Evolutionary conservation across 2,329 filamentous ascomycete species (phyloP), one percentile per base, ranked within the genome.

Genomic region (Decorospora gaudefroyi): DNA sequence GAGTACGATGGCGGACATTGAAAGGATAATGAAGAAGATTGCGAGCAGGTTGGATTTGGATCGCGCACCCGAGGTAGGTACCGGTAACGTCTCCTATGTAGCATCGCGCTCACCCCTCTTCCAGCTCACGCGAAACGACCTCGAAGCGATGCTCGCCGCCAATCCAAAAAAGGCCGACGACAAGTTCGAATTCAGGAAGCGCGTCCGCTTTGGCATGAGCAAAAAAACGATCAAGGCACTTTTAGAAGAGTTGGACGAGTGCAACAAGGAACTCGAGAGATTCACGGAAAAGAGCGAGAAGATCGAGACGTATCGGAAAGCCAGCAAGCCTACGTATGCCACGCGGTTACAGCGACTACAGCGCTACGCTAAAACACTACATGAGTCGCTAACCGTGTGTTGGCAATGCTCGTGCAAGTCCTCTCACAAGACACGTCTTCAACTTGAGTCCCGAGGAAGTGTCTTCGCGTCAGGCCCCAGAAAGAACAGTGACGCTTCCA

Each of bases 241-340:
- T 8, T 47, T 71, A 3, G 65, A 68, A 37, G 62, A 71, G 44
- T 48, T 71, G 13, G 61, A 68, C 23, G 65, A 69, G 2, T 71
- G 68, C 55, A 70, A 70, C 36, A 68, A 68, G 23, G 66, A 70
- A 35, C 55, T 71, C 3, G 68, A 71, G 37, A 59, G 68, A 10
- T 70, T 70, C 26, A 69, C 68, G 0, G 63, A 70, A 19, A 64
- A 65, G 32, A 69, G 63, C 15, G 68, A 70, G 38, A 70, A 62
- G 49, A 61, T 71, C 3, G 67, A 71, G 25, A 65, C 62, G 1
- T 62, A 59, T 37, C 61, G 67, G 15, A 69, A 64, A 39, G 44
- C 56, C 4, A 58, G 57, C 3, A 70, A 70, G 37, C 67, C 67
- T 8, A 67, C 65, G 0, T 67, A 69, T 32, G 65, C 64, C 8